phyloP scores from a whole-genome alignment of 257 asterid species.

The Galeopsis tetrahit region DNA sequence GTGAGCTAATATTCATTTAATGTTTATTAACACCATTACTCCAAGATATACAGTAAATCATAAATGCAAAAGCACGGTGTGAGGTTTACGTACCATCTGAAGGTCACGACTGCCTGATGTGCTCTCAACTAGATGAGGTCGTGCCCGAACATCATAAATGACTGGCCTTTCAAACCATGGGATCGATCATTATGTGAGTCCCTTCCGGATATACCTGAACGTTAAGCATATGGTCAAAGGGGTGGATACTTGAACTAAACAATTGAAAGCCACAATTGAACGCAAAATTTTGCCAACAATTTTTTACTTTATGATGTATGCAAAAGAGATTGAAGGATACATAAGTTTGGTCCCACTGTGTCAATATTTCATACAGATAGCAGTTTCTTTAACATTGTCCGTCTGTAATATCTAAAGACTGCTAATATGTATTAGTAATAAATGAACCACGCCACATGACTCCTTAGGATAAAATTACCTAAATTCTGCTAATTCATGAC shows the following conservation, averaged over 20 bases:
- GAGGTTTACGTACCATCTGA: conserved; percentile 79
- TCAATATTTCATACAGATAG: conserved; percentile 1
- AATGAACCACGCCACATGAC: conserved; percentile 14
- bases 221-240: conserved; percentile 11
- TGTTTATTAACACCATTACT: not conserved
- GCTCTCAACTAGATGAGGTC: conserved; percentile 91
- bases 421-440: not conserved
- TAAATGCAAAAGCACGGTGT: not conserved
- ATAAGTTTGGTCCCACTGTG: not conserved
- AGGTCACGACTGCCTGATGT: conserved; percentile 95
- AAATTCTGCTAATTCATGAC: conserved; percentile 8
- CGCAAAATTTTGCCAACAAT: too few relatives aligned
- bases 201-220: conserved; percentile 90
- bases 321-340: conserved; percentile 3
- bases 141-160: conserved; percentile 95
- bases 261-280: not conserved
- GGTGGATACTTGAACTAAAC: not conserved
- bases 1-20: not conserved
- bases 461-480: not conserved
- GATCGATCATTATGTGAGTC: conserved; percentile 82
- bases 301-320: not conserved
- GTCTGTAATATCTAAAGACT: not conserved
- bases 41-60: conserved; percentile 8
- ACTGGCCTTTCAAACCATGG: conserved; percentile 96
- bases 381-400: conserved; percentile 1